Percentiles rank a stretch among this genome's conserved stretches.
These are phyloP conservation scores for Moelleriella libera DNA, from an alignment of 2,329 filamentous ascomycete species.

Conservation along the genomic window DNA sequence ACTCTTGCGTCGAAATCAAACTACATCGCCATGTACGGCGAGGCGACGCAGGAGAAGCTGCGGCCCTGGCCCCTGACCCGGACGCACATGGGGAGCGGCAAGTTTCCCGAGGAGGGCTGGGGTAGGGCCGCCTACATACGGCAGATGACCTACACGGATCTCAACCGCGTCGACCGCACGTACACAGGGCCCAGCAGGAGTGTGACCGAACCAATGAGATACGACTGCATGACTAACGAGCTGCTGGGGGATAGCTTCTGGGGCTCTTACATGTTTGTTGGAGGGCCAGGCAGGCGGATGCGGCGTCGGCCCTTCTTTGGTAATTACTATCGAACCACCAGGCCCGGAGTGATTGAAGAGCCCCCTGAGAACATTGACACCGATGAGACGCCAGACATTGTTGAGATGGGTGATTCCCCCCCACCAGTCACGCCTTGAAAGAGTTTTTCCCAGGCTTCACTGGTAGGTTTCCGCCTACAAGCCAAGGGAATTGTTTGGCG, in stretches of 20 bases:
- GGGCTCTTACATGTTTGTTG: not conserved
- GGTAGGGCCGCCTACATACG: not conserved
- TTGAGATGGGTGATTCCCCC: too few species aligned
- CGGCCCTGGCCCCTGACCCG: too few species aligned
- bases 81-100: not conserved
- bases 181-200: not conserved
- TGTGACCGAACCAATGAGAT: not conserved
- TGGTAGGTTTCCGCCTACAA: too few species aligned
- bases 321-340: not conserved
- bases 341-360: not conserved
- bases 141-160: not conserved
- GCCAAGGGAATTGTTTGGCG: too few species aligned
- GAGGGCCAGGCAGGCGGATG: not conserved
- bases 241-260: not conserved
- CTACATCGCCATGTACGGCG: not conserved
- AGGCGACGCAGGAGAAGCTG: not conserved
- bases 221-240: not conserved
- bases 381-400: too few species aligned
- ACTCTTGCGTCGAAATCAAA: not conserved
- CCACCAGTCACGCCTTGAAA: too few species aligned
- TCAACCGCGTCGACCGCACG: not conserved
- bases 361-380: too few species aligned
- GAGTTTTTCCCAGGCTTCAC: too few species aligned
- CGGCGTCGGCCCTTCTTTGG: not conserved
- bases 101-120: not conserved